These are phyloP conservation scores for Mucor lusitanicus DNA, from an alignment of 371 early-diverging fungal species.

Conservation along the genomic window DNA sequence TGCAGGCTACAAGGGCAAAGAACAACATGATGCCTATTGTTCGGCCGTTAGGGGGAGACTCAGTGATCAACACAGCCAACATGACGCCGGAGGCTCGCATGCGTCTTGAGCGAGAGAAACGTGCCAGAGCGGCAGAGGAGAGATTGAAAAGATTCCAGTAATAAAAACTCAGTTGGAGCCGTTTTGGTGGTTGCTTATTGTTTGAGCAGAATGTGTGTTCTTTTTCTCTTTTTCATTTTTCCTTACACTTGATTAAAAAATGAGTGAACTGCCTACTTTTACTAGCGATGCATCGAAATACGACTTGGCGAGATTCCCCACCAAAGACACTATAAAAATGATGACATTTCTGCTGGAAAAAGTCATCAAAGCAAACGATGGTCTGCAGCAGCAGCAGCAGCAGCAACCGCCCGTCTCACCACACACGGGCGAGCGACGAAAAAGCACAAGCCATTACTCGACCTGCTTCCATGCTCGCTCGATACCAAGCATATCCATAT, in stretches of 20 bases:
- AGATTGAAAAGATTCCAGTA: conserved; percentile 42
- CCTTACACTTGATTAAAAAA: background rate
- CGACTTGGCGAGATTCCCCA: conserved; percentile 60
- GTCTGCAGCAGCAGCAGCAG: conserved; percentile 30
- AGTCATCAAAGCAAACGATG: conserved; percentile 58
- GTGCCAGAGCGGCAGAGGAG: conserved; percentile 82
- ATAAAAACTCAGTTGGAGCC: conserved; percentile 1
- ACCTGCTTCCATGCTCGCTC: conserved; percentile 86
- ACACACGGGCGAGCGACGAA: conserved; percentile 12
- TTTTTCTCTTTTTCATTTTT: conserved; percentile 4
- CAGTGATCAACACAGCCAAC: conserved; percentile 31
- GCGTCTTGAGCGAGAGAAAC: conserved; percentile 81
- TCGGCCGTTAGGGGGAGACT: conserved; percentile 22
- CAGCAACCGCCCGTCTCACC: conserved; percentile 14
- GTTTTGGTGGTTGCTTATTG: background rate
- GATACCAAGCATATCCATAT: conserved; percentile 85
- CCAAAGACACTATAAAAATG: conserved; percentile 68
- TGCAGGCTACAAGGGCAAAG: conserved; percentile 24
- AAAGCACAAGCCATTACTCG: conserved; percentile 17
- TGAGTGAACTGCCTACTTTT: background rate
- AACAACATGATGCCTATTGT: conserved; percentile 22
- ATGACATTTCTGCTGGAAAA: conserved; percentile 62
- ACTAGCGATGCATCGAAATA: conserved; percentile 14
- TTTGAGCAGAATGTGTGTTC: background rate
- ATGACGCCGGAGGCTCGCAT: conserved; percentile 79